phyloP scores from a whole-genome alignment of 352 stramenopile species.

The Aphanomyces astaci region DNA sequence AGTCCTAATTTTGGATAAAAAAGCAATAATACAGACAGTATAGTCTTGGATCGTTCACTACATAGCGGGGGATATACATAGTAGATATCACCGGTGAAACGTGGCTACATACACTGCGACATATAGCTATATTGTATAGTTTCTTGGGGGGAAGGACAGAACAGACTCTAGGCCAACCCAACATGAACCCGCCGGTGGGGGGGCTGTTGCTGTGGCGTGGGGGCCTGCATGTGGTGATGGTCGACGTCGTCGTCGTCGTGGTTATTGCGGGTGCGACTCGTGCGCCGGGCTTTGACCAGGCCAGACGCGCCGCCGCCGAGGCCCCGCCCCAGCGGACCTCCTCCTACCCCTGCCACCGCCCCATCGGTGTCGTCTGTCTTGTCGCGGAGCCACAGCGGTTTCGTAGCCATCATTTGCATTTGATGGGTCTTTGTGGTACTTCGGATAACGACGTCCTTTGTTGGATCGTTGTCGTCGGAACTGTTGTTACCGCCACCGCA shows the following conservation, averaged over 20 bases:
- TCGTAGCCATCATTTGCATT: conserved; percentile 28
- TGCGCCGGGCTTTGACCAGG: conserved; percentile 60
- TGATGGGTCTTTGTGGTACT: conserved; percentile 26
- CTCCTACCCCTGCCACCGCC: not conserved
- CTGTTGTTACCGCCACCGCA: not conserved
- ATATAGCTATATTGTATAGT: too few relatives aligned
- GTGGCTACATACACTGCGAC: too few relatives aligned
- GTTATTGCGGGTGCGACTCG: conserved; percentile 33
- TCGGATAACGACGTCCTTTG: conserved; percentile 28
- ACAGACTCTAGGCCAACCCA: too few relatives aligned
- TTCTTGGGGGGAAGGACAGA: too few relatives aligned
- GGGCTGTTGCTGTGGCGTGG: not conserved
- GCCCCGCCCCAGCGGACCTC: conserved; percentile 2
- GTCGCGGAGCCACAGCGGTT: not conserved
- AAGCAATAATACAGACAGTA: too few relatives aligned
- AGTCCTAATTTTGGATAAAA: too few relatives aligned
- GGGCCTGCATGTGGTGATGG: conserved; percentile 22
- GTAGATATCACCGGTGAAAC: too few relatives aligned
- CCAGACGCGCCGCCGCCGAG: conserved; percentile 44
- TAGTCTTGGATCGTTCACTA: too few relatives aligned
- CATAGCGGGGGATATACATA: too few relatives aligned
- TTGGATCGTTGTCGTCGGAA: not conserved
- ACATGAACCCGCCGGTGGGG: not conserved
- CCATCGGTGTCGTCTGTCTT: not conserved
- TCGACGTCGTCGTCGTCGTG: conserved; percentile 44